A percentile compares a stretch with the other conserved stretches of the same genome.
phyloP scores from a whole-genome alignment of 139 green algal genomes.

The Chlamydomonas applanata region DNA sequence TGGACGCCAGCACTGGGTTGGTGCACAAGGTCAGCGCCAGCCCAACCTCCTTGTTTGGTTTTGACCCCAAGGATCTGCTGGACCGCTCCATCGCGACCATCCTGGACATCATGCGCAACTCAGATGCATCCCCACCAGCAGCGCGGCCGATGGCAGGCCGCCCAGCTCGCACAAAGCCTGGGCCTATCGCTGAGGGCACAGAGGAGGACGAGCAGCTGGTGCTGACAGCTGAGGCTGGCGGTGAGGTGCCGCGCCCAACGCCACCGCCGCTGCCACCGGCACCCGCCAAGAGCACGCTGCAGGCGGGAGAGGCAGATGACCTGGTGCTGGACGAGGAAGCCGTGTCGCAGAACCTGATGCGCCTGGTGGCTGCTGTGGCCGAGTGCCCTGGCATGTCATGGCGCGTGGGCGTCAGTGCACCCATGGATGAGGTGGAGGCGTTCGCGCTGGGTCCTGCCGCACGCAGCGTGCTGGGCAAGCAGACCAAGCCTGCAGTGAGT shows the following conservation, averaged over 20 bases:
- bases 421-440: constrained; percentile 19
- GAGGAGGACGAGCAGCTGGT: background rate
- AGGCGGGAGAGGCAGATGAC: background rate
- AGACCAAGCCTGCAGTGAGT: background rate
- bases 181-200: background rate
- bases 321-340: background rate
- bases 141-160: background rate
- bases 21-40: background rate
- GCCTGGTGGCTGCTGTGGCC: background rate
- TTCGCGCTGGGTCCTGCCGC: constrained; percentile 21
- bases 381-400: constrained; percentile 2
- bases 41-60: background rate
- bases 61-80: background rate
- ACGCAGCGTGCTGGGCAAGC: constrained; percentile 8
- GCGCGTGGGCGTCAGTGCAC: constrained; percentile 5
- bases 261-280: background rate
- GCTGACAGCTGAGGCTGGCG: background rate
- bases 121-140: background rate
- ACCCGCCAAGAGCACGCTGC: no score
- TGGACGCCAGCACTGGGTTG: background rate
- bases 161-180: background rate
- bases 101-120: background rate
- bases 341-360: background rate
- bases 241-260: background rate
- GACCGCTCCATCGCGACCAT: background rate